Evolutionary conservation across 2,329 filamentous ascomycete genomes (phyloP).

Genomic region (Xylariaceae sp.): DNA sequence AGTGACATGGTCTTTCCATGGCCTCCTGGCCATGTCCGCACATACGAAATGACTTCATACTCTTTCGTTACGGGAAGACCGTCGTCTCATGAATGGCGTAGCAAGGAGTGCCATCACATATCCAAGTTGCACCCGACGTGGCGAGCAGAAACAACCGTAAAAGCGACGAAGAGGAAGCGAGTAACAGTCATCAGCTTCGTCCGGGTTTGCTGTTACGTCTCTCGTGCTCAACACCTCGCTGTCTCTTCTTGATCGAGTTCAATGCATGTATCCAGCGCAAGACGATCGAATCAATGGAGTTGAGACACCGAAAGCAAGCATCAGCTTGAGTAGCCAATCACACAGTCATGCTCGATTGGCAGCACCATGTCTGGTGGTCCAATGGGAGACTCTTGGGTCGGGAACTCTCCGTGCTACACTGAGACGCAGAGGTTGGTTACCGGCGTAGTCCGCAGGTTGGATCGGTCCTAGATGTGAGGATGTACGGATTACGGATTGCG

Average conservation of each 20-base stretch:
- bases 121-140: no score
- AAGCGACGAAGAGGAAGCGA: neutral
- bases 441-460: neutral
- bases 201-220: constrained; percentile 2
- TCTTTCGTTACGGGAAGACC: neutral
- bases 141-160: no score
- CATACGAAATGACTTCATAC: neutral
- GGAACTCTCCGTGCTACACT: neutral
- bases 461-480: no score
- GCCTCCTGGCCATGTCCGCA: neutral
- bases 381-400: neutral
- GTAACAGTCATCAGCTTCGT: neutral
- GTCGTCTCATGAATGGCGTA: neutral
- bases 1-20: neutral
- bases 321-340: constrained; percentile 7
- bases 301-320: constrained; percentile 13
- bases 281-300: constrained; percentile 13
- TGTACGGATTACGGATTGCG: neutral
- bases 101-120: neutral
- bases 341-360: neutral
- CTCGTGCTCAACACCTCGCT: neutral
- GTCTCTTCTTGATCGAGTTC: constrained; percentile 14
- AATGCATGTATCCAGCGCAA: constrained; percentile 16
- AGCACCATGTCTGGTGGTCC: neutral
- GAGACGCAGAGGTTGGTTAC: neutral